Conservation (phyloP, 257 asterid species). For the Solanum pennellii region DNA sequence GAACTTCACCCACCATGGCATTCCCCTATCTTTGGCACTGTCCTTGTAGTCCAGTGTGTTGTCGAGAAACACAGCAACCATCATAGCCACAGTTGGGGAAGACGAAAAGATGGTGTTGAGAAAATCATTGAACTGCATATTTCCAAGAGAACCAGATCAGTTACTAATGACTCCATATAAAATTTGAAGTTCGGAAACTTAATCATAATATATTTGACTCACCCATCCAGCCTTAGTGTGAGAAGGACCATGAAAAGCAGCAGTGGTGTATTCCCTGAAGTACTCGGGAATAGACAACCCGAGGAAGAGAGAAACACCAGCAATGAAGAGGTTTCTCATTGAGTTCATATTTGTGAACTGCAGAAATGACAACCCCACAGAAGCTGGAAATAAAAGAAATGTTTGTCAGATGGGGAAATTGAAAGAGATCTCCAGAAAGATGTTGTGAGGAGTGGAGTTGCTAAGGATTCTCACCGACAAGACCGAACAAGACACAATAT, state of each 20-base stretch:
- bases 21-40: slow-evolving; percentile 84
- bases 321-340: slow-evolving; percentile 84
- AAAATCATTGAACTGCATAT: slow-evolving; percentile 82
- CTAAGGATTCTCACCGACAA: slow-evolving; percentile 49
- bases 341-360: slow-evolving; percentile 99
- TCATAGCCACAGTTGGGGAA: slow-evolving; percentile 77
- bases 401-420: not conserved
- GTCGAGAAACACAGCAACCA: slow-evolving; percentile 72
- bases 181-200: not conserved
- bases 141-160: not conserved
- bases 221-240: slow-evolving; percentile 96
- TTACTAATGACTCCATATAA: not conserved
- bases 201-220: slow-evolving; percentile 4
- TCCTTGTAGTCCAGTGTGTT: slow-evolving; percentile 91
- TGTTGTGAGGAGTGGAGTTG: not conserved
- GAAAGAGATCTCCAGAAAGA: not conserved
- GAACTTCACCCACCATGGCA: slow-evolving; percentile 99
- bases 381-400: slow-evolving; percentile 40
- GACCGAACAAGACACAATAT: slow-evolving; percentile 84
- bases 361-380: slow-evolving; percentile 82
- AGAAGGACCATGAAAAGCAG: slow-evolving; percentile 80
- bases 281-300: slow-evolving; percentile 92
- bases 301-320: slow-evolving; percentile 79
- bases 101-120: slow-evolving; percentile 80
- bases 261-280: slow-evolving; percentile 71